phyloP scores from a whole-genome alignment of 2,329 filamentous ascomycete genomes.

The Emmonsiellopsis sp. region DNA sequence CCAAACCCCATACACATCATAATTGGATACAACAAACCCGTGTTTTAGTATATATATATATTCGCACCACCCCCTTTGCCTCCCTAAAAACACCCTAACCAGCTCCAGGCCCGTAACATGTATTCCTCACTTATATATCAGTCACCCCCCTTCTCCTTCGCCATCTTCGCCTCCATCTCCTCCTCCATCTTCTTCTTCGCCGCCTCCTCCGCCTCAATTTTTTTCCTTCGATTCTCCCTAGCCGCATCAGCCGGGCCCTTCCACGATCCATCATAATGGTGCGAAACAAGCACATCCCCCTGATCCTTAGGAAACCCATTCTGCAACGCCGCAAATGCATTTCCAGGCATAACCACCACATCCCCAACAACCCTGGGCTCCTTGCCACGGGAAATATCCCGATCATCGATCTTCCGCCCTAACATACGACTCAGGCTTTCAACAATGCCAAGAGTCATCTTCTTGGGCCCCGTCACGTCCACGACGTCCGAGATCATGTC shows the following conservation, averaged over 20 bases:
- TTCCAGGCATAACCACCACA: slow-evolving; percentile 18
- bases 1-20: too few species aligned
- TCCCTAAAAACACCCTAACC: too few species aligned
- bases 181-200: slow-evolving; percentile 3
- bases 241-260: slow-evolving; percentile 7
- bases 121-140: too few species aligned
- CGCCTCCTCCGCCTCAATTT: slow-evolving; percentile 1
- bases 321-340: slow-evolving; percentile 17
- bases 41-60: too few species aligned
- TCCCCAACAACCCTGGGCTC: slow-evolving; percentile 17
- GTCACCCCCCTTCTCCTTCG: too few species aligned
- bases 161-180: neutral
- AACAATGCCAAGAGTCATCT: slow-evolving; percentile 18
- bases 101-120: too few species aligned
- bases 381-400: slow-evolving; percentile 15
- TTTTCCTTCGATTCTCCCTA: slow-evolving; percentile 2
- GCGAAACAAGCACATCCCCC: slow-evolving; percentile 6
- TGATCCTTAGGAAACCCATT: slow-evolving; percentile 14
- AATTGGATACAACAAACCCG: too few species aligned
- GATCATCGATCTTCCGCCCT: slow-evolving; percentile 13
- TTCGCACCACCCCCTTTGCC: too few species aligned
- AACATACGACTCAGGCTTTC: slow-evolving; percentile 13
- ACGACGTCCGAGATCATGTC: slow-evolving; percentile 20
- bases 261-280: slow-evolving; percentile 10
- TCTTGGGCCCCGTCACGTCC: slow-evolving; percentile 19